Percentiles rank a stretch among this genome's conserved stretches.
These are phyloP conservation scores for Scedosporium apiospermum DNA, from an alignment of 2,329 filamentous ascomycete species.

Conservation along the genomic window DNA sequence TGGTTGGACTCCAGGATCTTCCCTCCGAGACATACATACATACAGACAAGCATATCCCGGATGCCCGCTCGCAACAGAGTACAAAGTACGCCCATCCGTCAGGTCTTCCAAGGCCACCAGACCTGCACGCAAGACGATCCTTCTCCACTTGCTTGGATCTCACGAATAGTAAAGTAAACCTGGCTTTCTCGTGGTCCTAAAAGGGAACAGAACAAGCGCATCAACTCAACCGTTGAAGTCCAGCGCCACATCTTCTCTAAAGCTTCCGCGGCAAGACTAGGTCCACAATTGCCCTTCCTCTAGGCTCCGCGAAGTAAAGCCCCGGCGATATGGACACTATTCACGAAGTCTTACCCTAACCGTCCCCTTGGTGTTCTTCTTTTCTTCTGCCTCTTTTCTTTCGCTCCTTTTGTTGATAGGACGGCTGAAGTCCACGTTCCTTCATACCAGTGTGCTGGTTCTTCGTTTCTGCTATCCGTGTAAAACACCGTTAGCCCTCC, in stretches of 20 bases:
- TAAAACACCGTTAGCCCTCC: no score
- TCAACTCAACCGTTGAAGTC: not conserved
- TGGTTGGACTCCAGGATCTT: no score
- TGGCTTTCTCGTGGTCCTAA: not conserved
- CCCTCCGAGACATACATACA: no score
- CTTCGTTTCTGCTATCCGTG: not conserved
- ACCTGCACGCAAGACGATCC: not conserved
- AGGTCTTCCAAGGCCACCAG: no score
- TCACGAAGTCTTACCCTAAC: not conserved
- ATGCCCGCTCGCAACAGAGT: no score
- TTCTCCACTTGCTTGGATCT: not conserved
- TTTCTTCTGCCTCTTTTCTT: constrained; percentile 2
- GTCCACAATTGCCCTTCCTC: not conserved
- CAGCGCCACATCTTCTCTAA: not conserved
- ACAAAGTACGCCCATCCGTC: no score
- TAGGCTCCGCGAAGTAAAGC: no score
- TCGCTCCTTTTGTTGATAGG: not conserved
- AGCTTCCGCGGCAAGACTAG: not conserved
- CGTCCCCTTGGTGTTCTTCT: constrained; percentile 2
- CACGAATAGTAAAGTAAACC: no score
- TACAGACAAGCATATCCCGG: no score
- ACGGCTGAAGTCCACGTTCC: not conserved
- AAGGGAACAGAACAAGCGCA: not conserved
- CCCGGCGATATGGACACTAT: not conserved
- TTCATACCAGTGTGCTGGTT: not conserved